Conservation (phyloP, 1,284 basidiomycete species). For the Macrocybe sp. region DNA sequence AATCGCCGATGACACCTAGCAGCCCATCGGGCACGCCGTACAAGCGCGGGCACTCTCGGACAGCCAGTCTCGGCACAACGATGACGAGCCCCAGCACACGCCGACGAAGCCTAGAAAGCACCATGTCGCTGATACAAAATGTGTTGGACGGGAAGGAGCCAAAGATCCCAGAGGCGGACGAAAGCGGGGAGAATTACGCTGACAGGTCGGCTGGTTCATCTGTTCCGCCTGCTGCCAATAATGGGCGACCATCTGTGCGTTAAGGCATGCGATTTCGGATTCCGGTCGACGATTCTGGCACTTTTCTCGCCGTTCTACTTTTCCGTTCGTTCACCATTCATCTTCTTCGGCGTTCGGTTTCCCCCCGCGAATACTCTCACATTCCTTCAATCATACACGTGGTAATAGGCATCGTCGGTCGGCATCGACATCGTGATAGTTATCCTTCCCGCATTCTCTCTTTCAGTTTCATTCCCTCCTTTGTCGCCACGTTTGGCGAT, state of each 20-base stretch:
- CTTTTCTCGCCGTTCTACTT: not conserved
- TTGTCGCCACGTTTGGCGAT: no score
- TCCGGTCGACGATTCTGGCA: not conserved
- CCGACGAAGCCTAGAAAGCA: conserved; percentile 91
- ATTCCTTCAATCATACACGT: no score
- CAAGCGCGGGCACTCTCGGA: conserved; percentile 79
- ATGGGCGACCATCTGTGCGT: conserved; percentile 2
- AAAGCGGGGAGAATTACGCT: conserved; percentile 23
- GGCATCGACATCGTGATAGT: no score
- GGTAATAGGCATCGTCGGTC: no score
- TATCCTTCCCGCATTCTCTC: no score
- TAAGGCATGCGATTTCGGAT: not conserved
- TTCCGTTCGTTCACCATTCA: no score
- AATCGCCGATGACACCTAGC: conserved; percentile 32
- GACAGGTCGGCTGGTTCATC: conserved; percentile 26
- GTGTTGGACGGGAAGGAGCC: conserved; percentile 68
- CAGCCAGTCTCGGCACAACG: conserved; percentile 93
- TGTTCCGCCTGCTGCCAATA: conserved; percentile 8
- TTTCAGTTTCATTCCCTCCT: no score
- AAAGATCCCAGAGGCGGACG: conserved; percentile 30
- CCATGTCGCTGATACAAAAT: conserved; percentile 92
- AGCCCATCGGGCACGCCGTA: conserved; percentile 36
- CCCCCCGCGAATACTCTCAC: no score
- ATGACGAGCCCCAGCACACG: conserved; percentile 94
- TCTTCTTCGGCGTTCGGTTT: no score